phyloP scores from a whole-genome alignment of 192 early-diverging fungal species.

The Coemansia sp. region DNA sequence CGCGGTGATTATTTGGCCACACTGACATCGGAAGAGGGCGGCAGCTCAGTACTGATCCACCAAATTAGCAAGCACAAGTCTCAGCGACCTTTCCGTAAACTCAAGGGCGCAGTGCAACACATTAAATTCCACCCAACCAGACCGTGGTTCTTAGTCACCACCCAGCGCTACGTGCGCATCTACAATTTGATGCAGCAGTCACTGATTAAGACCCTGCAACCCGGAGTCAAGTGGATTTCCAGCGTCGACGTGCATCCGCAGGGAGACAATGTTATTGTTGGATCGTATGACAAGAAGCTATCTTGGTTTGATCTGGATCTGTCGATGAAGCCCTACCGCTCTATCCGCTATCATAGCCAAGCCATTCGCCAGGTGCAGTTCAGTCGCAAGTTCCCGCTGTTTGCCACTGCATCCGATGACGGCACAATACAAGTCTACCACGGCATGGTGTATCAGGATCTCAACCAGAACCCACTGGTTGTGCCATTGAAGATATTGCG shows the following conservation, averaged over 20 bases:
- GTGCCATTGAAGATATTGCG: constrained; percentile 95
- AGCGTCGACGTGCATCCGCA: constrained; percentile 89
- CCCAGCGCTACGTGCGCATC: constrained; percentile 88
- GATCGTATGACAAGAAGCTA: constrained; percentile 91
- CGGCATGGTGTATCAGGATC: constrained; percentile 95
- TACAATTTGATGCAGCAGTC: constrained; percentile 92
- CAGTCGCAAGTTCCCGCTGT: constrained; percentile 87
- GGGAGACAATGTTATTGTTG: constrained; percentile 95
- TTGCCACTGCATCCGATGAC: constrained; percentile 91
- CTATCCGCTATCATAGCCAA: constrained; percentile 82
- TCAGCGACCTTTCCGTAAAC: constrained; percentile 88
- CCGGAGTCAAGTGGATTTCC: constrained; percentile 94
- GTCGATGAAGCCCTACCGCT: constrained; percentile 87
- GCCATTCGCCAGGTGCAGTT: constrained; percentile 87
- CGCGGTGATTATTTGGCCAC: constrained; percentile 96
- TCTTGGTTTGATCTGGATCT: constrained; percentile 98
- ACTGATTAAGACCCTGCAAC: constrained; percentile 76
- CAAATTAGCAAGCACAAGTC: constrained; percentile 84
- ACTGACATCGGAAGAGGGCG: constrained; percentile 74
- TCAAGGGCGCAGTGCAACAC: constrained; percentile 83
- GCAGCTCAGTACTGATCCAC: constrained; percentile 80
- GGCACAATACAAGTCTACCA: constrained; percentile 95
- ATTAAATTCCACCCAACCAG: constrained; percentile 91
- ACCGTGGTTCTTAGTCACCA: constrained; percentile 91
- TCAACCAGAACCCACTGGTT: constrained; percentile 95